Percentiles rank a stretch among this genome's conserved stretches.
Conservation (phyloP, 495 filamentous ascomycete species). For the Aeminium ludgeri region DNA sequence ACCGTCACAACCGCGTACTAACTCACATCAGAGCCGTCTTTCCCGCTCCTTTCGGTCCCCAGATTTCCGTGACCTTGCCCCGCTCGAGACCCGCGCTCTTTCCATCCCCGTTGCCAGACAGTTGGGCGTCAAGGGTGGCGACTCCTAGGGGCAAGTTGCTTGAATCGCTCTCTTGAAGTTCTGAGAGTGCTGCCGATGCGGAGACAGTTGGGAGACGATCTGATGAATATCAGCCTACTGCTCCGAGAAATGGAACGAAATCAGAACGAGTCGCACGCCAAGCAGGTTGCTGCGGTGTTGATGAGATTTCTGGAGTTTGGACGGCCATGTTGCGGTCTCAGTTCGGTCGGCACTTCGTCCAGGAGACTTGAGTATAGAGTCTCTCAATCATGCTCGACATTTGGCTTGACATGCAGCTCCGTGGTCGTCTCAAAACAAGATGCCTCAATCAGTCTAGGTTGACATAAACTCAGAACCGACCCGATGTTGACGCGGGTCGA, state of each 20-base stretch:
- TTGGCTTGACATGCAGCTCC: too few relatives aligned
- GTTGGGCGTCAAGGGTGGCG: constrained; percentile 29
- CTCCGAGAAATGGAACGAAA: background rate
- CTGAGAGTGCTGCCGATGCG: constrained; percentile 64
- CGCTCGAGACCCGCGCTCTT: constrained; percentile 41
- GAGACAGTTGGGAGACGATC: constrained; percentile 77
- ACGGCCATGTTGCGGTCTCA: too few relatives aligned
- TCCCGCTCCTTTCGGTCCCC: constrained; percentile 73
- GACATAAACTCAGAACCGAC: too few relatives aligned
- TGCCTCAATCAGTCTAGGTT: too few relatives aligned
- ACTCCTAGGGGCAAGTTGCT: constrained; percentile 52
- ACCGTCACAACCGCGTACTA: constrained; percentile 3
- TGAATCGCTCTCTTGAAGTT: constrained; percentile 33
- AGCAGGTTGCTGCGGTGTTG: background rate
- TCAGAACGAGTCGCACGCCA: background rate
- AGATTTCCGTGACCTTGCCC: constrained; percentile 75
- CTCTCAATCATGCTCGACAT: too few relatives aligned
- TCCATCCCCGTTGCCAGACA: constrained; percentile 9
- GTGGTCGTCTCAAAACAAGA: too few relatives aligned
- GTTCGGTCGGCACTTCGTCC: too few relatives aligned
- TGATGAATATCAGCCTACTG: constrained; percentile 18
- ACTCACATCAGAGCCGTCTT: constrained; percentile 50
- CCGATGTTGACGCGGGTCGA: too few relatives aligned
- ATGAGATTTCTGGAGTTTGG: background rate
- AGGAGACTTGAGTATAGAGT: too few relatives aligned